These are phyloP conservation scores for Cicer yamashitae DNA, from an alignment of 306 rosid genomes.

Conservation along the genomic window DNA sequence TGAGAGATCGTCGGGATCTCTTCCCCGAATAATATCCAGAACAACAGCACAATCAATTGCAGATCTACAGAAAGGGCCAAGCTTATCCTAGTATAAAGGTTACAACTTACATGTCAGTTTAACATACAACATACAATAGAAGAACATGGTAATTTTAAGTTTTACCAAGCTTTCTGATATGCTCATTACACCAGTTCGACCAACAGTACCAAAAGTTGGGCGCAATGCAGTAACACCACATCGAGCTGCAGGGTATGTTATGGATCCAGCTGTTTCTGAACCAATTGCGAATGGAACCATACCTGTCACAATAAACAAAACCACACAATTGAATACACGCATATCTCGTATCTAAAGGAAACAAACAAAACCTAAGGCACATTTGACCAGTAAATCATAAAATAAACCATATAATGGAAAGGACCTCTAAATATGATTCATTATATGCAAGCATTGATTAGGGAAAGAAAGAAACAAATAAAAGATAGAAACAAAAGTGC, in stretches of 20 bases:
- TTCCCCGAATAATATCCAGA: conserved; percentile 73
- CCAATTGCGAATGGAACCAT: conserved; percentile 86
- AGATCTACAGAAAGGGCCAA: conserved; percentile 82
- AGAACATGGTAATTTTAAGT: conserved; percentile 5
- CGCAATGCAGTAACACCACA: conserved; percentile 81
- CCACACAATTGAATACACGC: neutral
- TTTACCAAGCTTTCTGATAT: conserved; percentile 83
- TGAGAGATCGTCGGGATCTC: conserved; percentile 69
- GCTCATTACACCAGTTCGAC: conserved; percentile 86
- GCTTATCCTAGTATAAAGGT: conserved; percentile 65
- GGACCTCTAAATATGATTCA: conserved; percentile 10
- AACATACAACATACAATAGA: conserved; percentile 22
- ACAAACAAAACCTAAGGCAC: conserved; percentile 12
- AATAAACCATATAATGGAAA: conserved; percentile 17
- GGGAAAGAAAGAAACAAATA: neutral
- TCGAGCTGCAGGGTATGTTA: conserved; percentile 71
- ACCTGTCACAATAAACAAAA: conserved; percentile 50
- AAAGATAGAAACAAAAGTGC: conserved; percentile 11
- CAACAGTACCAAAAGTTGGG: conserved; percentile 77
- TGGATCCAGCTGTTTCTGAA: conserved; percentile 80
- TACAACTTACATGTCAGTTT: conserved; percentile 37
- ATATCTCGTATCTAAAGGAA: neutral
- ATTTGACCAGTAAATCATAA: neutral
- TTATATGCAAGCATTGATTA: neutral
- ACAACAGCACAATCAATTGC: conserved; percentile 72